These are phyloP conservation scores for Mycena epipterygia DNA, from an alignment of 768 basidiomycete genomes.

Conservation along the genomic window DNA sequence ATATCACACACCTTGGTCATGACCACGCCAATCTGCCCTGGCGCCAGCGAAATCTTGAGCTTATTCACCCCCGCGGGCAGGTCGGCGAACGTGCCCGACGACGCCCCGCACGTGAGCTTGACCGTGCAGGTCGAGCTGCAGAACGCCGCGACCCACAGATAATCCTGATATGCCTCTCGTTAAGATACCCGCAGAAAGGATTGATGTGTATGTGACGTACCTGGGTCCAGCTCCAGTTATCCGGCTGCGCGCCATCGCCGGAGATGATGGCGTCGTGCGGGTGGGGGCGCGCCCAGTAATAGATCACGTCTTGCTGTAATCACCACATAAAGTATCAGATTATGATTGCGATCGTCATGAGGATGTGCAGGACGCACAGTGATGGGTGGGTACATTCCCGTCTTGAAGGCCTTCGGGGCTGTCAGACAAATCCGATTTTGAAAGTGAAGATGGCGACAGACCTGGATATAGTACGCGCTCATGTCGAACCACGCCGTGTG, in stretches of 20 bases:
- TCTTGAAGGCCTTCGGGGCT: constrained; percentile 67
- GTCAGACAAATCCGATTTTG: neutral
- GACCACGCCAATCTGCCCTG: constrained; percentile 69
- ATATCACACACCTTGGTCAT: constrained; percentile 54
- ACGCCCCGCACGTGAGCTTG: constrained; percentile 60
- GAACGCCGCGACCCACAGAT: constrained; percentile 77
- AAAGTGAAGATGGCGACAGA: neutral
- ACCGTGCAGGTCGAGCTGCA: constrained; percentile 66
- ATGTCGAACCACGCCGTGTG: constrained; percentile 73
- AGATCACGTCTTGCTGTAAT: constrained; percentile 59
- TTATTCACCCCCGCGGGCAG: constrained; percentile 69
- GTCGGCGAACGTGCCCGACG: constrained; percentile 55
- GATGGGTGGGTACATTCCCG: constrained; percentile 71
- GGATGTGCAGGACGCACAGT: constrained; percentile 60
- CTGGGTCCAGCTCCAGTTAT: constrained; percentile 66
- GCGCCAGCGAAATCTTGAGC: constrained; percentile 67
- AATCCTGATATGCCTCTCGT: constrained; percentile 55
- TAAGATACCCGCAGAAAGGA: constrained; percentile 21
- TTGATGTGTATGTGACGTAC: constrained; percentile 48
- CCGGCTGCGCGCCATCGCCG: constrained; percentile 57
- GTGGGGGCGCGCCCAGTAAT: constrained; percentile 78
- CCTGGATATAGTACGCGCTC: constrained; percentile 71
- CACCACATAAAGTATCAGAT: too few relatives aligned
- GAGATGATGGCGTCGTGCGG: constrained; percentile 61
- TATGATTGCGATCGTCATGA: too few relatives aligned